phyloP scores from a whole-genome alignment of 2,329 filamentous ascomycete species.

The Zalaria sp. region DNA sequence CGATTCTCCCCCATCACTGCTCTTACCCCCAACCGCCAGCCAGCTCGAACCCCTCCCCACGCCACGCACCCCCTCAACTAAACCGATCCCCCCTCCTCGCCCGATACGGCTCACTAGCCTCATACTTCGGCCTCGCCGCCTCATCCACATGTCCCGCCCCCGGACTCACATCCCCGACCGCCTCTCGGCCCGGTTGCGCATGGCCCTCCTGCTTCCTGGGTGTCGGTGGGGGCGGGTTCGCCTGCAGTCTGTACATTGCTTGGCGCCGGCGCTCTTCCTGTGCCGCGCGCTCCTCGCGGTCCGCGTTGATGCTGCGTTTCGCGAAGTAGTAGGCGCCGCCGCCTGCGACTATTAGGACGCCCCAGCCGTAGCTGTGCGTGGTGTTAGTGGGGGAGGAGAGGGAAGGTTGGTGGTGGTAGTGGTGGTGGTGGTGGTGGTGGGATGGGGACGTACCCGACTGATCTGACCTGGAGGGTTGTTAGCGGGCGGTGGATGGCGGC shows the following conservation, averaged over 20 bases:
- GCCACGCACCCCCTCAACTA: conserved; percentile 12
- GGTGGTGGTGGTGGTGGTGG: background rate
- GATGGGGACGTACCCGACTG: conserved; percentile 6
- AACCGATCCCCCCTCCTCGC: conserved; percentile 81
- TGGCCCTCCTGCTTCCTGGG: conserved; percentile 4
- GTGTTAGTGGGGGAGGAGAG: background rate
- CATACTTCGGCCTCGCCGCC: conserved; percentile 78
- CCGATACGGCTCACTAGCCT: conserved; percentile 60
- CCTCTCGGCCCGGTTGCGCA: conserved; percentile 58
- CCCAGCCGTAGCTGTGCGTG: conserved; percentile 69
- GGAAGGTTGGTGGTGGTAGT: background rate
- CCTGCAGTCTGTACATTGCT: conserved; percentile 5
- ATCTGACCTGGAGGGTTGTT: conserved; percentile 5
- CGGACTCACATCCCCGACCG: conserved; percentile 66
- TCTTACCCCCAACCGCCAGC: too few species aligned
- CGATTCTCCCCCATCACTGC: too few species aligned
- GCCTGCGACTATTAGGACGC: conserved; percentile 72
- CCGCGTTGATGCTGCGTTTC: conserved; percentile 85
- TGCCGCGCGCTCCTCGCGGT: conserved; percentile 59
- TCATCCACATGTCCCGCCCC: conserved; percentile 60
- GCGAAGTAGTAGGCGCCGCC: conserved; percentile 91
- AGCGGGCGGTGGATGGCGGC: background rate
- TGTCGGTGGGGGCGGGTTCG: conserved; percentile 2
- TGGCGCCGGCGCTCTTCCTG: conserved; percentile 48
- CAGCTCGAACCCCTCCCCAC: too few species aligned